Evolutionary conservation across 2,329 filamentous ascomycete genomes (phyloP), one percentile per base, ranked within the genome.

Genomic region (Trichoderma lentiforme): DNA sequence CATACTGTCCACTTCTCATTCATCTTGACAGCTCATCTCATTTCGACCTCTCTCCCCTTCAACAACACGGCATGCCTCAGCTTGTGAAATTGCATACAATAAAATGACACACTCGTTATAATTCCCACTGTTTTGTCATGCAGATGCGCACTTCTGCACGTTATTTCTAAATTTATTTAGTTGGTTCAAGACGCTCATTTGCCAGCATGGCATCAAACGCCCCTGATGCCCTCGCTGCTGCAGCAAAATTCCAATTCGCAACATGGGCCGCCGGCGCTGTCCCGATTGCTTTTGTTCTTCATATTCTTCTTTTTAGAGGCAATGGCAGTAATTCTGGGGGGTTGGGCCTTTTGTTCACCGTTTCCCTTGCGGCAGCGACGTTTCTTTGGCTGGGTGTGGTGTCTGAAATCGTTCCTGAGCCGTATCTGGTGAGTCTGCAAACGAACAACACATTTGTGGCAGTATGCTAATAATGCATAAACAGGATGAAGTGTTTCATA

Each of bases 401-500:
- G 43, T 80, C 79, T 4, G 71, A 65, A 12, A 65, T 77, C 24
- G 86, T 87, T 24, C 84, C 86, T 3, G 83, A 87, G 71, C 87
- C 88, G 0, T 90, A 90, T 74, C 79, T 90, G 36, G 87, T 89
- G 68, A 73, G 82, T 73, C n/a, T 24, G 26, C 26, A 32, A 15
- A n/a, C 3, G 43, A n/a, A 4, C 8, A 53, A 12, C 56, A 69
- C 57, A 39, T 57, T 39, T 62, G 30, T 21, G 8, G 0, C 7
- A 5, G 12, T 26, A 4, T 32, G 28, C 73, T 80, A 8, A 81
- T n/a, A 3, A 11, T 15, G 2, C 0, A 2, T 0, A 11, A 21
- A 5, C 4, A 95, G 93, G 93, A 97, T 79, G 93, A 97, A 79
- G 85, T 94, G 34, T 97, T 96, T 74, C 93, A 99, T 80, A 91